Base-by-base conservation (phyloP, 345 rosid genomes). In the Carallia pectinifolia region DNA sequence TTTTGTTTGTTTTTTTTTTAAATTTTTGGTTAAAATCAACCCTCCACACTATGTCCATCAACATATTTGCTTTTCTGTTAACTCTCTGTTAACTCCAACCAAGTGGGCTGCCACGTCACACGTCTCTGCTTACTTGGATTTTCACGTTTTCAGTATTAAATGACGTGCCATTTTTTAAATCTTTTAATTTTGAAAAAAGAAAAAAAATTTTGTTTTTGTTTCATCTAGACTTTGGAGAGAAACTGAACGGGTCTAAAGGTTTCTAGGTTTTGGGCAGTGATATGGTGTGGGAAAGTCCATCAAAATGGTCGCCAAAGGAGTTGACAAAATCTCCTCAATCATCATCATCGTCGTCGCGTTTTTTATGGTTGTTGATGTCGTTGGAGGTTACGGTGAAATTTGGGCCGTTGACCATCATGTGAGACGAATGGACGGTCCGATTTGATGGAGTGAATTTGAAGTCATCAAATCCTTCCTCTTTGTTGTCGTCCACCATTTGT, bases 301-400 rank as follows among this genome's bases (percentile, higher is more conserved):
- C 54, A n/a, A 50, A 23, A 23, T 23, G 23, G 23, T 23, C 23
- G 23, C 23, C 54, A 12, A 15, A 67, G 44, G 86, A 81, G 33
- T 75, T 70, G 62, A 85, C 71, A 79, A 91, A 94, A 59, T 90
- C 97, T 67, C 95, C 88, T 96, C 97, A 94, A 70, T 88, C 88
- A 53, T 88, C 91, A 29, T 88, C 98, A 33, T 68, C 71, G 38
- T 10, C 38, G 17, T 23, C 23, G 23, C 23, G 23, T 23, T 23
- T 23, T 23, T 23, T 23, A 23, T 23, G 23, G 23, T 23, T 23
- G 23, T 23, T 23, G 23, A 23, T 23, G 23, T 23, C 23, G 23
- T 62, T 71, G 67, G 23, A 5, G 68, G 64, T 66, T 27, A 12
- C 36, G 34, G 70, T 53, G 54, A 37, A 74, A 78, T 81, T 77